Evolutionary conservation across 2,329 filamentous ascomycete genomes (phyloP), one percentile per base, ranked within the genome.

Genomic region (Dissoconium aciculare): DNA sequence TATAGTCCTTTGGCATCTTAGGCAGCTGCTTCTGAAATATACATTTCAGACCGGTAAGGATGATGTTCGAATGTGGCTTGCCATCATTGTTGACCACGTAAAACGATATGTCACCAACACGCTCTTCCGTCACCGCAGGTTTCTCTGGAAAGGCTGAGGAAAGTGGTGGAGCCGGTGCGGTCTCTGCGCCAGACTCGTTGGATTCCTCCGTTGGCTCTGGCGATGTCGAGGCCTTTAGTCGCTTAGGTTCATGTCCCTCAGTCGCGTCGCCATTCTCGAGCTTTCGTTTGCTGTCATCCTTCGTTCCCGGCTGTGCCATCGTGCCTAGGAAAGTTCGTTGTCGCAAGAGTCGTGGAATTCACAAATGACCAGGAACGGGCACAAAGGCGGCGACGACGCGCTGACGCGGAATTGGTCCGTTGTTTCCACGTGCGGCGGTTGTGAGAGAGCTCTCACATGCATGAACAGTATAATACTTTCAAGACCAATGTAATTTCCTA

Each of bases 1-100:
- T 95, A 55, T 98, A 98, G 52, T 95, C 89, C 57, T 95, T 94
- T 10, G 89, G 89, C 89, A 98, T 98, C 58, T 95, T 95, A 0
- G 89, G 89, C 4, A 98, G 66, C 52, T 98, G 89, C 47, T 95
- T 95, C 54, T 98, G 89, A 49, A 98, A 95, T 42, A 98, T 91
- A 52, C 85, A 93, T 54, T 95, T 98, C 33, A 98, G 65, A 10
- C 89, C 89, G 0, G 87, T 94, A 36, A 98, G 66, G 45, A 98
- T 91, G 50, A 95, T 91, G 43, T 85, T 75, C 51, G 81, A 91
- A 49, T 93, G 83, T 41, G 78, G 71, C 21, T 75, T 68, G 47
- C 80, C 79, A 51, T 98, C 89, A 52, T 98, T 98, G 65, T 95
- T 95, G 48, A 98, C 89, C 5, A 95, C 89, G 28, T 85, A 77